A percentile compares a stretch with the other conserved stretches of the same genome.
phyloP scores from a whole-genome alignment of 1,284 basidiomycete species.

The Melampsora abietis-canadensis region DNA sequence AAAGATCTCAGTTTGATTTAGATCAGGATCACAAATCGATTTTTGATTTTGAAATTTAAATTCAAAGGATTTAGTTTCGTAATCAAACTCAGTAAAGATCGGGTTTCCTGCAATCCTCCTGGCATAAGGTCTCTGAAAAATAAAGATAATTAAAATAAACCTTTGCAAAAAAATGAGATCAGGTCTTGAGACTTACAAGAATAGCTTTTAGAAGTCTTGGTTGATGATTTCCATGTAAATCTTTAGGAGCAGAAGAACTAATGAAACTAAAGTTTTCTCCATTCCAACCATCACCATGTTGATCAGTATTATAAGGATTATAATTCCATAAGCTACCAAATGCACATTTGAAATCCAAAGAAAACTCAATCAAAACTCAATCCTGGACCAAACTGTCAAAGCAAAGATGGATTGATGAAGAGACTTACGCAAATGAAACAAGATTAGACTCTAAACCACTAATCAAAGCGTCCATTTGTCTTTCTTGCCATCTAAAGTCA shows the following conservation, averaged over 20 bases:
- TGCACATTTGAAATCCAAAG: not conserved
- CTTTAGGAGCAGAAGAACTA: constrained; percentile 56
- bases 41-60: constrained; percentile 50
- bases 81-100: constrained; percentile 48
- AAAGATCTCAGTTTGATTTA: constrained; percentile 49
- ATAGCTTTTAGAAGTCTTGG: constrained; percentile 29
- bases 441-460: constrained; percentile 51
- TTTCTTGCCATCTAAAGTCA: constrained; percentile 60
- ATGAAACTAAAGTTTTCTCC: constrained; percentile 61
- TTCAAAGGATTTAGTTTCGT: constrained; percentile 47
- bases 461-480: constrained; percentile 53
- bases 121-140: constrained; percentile 51
- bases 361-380: constrained; percentile 4
- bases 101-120: constrained; percentile 53
- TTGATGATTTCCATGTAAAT: constrained; percentile 44
- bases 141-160: too few relatives aligned
- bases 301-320: constrained; percentile 79
- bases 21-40: constrained; percentile 7
- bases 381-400: not conserved
- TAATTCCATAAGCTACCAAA: constrained; percentile 82
- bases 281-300: constrained; percentile 84
- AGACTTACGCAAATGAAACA: constrained; percentile 51
- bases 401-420: constrained; percentile 18
- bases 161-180: not conserved
- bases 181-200: constrained; percentile 23